Conservation (phyloP, 1,284 basidiomycete species). For the Ceratobasidium sp. region DNA sequence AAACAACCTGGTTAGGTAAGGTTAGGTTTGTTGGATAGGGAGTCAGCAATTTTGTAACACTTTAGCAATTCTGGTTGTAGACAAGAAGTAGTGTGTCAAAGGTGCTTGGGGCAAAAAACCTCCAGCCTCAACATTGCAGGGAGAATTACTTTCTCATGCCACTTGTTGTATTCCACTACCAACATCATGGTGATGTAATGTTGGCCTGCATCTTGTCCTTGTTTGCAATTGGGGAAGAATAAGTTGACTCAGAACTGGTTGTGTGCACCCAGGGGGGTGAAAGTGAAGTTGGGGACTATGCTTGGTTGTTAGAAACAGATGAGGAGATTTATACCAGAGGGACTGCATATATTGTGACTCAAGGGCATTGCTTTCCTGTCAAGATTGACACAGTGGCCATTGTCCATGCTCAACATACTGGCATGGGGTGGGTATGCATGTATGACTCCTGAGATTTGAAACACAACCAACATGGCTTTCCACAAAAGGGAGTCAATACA, state of each 20-base stretch:
- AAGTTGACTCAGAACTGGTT: slow-evolving; percentile 1
- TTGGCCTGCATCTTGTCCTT: background rate
- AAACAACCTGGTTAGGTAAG: no score
- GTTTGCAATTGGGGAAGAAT: slow-evolving; percentile 2
- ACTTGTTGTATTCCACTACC: background rate
- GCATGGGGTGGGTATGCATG: slow-evolving; percentile 1
- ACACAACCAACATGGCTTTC: background rate
- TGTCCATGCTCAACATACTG: slow-evolving; percentile 3
- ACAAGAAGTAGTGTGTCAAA: background rate
- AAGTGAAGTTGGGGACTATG: slow-evolving; percentile 3
- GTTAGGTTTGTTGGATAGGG: background rate
- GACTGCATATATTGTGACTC: slow-evolving; percentile 19
- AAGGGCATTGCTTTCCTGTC: background rate
- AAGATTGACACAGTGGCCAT: background rate
- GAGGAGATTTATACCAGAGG: no score
- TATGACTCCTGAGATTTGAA: background rate
- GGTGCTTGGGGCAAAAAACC: background rate
- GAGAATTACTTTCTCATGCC: background rate
- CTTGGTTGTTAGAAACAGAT: background rate
- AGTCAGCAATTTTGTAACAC: background rate
- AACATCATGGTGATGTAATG: background rate
- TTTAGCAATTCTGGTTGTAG: background rate
- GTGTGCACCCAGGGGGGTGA: background rate
- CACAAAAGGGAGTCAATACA: slow-evolving; percentile 3
- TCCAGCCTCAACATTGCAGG: background rate